Base-by-base conservation (phyloP, 1,139 yeast species). In the Candida sanyaensis region DNA sequence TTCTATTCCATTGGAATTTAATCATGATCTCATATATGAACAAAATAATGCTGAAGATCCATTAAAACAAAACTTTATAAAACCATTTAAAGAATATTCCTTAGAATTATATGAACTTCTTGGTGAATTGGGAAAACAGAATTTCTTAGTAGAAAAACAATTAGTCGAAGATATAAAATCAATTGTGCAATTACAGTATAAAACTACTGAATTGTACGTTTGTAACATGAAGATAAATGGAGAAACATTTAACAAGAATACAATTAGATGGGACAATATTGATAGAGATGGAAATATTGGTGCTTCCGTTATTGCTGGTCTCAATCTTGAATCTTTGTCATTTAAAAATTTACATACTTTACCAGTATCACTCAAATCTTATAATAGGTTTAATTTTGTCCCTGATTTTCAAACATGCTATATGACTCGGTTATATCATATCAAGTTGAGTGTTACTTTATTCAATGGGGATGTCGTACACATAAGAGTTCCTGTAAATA, bases 371-470 rank as follows among this genome's bases (percentile, higher is more conserved):
- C 17, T 6, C 10, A 50, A 46, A n/a, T 50, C 56, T 1, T 55
- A 48, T 42, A 55, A 60, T 33, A 36, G 47, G 2, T 63, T 68
- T 46, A 65, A 66, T 34, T 60, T 74, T 21, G 67, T 71, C 2
- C 78, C 79, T 1, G 67, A 65, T 43, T 74, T 74, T 56, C 78
- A 74, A 54, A 56, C 64, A 10, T 74, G 78, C 50, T 59, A 63
- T 45, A 47, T 72, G 53, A 61, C 68, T 1, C 55, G 79, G 42
- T 46, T 72, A n/a, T 74, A 74, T 53, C 71, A 69, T 52, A 51
- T 73, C 39, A 65, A 65, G 40, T 52, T 74, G n/a, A 54, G 52
- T 27, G 51, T 73, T 39, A 57, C 57, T 43, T 62, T 71, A 36
- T 60, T 65, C 32, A 68, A 62, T 50, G 65, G 67, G 9, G 66